These are phyloP conservation scores for Chlorella sp. DNA, from an alignment of 139 green algal species.

Conservation along the genomic window DNA sequence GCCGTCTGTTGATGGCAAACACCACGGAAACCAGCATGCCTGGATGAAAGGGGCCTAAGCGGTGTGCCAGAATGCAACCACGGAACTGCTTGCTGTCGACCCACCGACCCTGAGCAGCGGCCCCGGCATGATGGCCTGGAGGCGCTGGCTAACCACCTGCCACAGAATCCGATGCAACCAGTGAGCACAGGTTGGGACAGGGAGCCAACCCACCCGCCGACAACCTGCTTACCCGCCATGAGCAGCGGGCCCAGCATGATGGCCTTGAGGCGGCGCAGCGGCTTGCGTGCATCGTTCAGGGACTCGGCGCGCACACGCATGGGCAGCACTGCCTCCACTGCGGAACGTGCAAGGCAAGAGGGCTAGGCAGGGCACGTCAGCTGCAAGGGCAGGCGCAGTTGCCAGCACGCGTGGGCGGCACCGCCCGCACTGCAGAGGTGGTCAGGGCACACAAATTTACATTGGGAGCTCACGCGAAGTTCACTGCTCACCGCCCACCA, in stretches of 20 bases:
- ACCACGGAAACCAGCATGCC: too few relatives aligned
- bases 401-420: too few relatives aligned
- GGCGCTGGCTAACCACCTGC: background rate
- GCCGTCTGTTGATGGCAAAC: too few relatives aligned
- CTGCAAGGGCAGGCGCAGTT: too few relatives aligned
- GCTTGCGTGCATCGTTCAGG: constrained; percentile 26
- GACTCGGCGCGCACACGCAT: constrained; percentile 24
- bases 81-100: background rate
- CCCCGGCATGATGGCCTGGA: background rate
- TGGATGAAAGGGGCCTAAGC: too few relatives aligned
- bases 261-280: constrained; percentile 27
- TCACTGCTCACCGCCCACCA: too few relatives aligned
- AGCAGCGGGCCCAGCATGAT: constrained; percentile 52
- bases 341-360: background rate
- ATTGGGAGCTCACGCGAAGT: too few relatives aligned
- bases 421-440: too few relatives aligned
- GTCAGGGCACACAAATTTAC: too few relatives aligned
- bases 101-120: too few relatives aligned
- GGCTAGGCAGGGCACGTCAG: background rate
- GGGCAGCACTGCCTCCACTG: constrained; percentile 37
- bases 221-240: constrained; percentile 35
- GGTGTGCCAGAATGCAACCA: too few relatives aligned
- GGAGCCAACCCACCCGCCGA: background rate
- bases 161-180: background rate
- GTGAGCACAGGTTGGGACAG: too few relatives aligned